Conservation (phyloP, 345 rosid genomes). For the Arabidopsis suecica region DNA sequence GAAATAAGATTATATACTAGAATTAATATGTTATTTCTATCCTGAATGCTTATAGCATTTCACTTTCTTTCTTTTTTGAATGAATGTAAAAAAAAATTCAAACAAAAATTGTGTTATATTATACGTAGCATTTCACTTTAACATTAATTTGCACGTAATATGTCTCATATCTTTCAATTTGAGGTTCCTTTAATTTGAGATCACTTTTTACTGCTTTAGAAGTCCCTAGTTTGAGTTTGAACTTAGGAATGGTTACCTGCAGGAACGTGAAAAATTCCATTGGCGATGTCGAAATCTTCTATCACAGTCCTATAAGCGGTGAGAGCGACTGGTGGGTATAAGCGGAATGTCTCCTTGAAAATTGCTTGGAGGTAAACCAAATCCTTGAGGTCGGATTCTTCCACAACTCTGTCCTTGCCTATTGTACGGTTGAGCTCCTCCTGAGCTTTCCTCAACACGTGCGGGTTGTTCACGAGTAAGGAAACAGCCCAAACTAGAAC, state of each 20-base stretch:
- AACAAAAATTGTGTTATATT: too few relatives aligned
- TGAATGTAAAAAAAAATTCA: too few relatives aligned
- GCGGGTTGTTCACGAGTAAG: not conserved
- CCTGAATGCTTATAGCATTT: too few relatives aligned
- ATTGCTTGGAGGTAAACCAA: conserved; percentile 35
- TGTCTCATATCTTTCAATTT: not conserved
- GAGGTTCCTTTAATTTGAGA: not conserved
- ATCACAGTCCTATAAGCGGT: conserved; percentile 24
- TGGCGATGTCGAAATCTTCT: conserved; percentile 26
- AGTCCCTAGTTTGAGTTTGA: not conserved
- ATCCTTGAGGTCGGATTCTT: not conserved
- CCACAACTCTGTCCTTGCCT: not conserved
- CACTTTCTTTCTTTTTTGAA: too few relatives aligned
- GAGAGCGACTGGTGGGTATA: conserved; percentile 49
- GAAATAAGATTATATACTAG: too few relatives aligned
- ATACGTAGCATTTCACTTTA: too few relatives aligned
- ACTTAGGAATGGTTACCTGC: conserved; percentile 2
- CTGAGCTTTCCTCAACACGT: not conserved
- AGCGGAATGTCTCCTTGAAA: conserved; percentile 50
- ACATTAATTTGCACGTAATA: too few relatives aligned
- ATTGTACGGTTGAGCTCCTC: not conserved
- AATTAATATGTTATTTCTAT: too few relatives aligned
- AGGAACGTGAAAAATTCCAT: conserved; percentile 13
- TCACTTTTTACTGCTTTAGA: not conserved
- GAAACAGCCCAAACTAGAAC: not conserved